These are phyloP conservation scores for Penicillium frequentans DNA, from an alignment of 2,329 filamentous ascomycete species.

Conservation along the genomic window DNA sequence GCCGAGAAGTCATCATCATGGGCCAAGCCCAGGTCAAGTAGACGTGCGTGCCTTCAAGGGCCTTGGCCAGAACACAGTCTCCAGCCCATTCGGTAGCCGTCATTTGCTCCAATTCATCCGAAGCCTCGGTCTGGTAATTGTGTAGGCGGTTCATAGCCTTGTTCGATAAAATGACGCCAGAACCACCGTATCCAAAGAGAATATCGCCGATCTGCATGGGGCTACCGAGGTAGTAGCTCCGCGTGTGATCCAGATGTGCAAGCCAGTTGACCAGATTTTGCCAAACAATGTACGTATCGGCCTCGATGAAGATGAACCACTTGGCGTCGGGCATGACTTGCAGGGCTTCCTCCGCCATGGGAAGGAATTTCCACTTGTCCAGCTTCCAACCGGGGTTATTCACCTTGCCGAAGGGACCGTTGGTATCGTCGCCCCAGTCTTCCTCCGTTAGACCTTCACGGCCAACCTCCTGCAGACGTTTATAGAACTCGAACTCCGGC, in stretches of 20 bases:
- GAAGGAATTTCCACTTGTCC: conserved; percentile 59
- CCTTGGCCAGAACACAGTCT: conserved; percentile 49
- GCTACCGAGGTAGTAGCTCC: conserved; percentile 54
- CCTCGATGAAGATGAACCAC: conserved; percentile 60
- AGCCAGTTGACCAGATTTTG: conserved; percentile 54
- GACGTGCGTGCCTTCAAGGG: conserved; percentile 45
- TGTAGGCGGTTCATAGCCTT: conserved; percentile 44
- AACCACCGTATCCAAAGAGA: conserved; percentile 53
- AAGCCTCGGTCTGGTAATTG: conserved; percentile 37
- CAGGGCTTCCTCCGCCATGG: conserved; percentile 51
- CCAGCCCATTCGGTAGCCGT: conserved; percentile 48
- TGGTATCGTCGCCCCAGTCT: conserved; percentile 30
- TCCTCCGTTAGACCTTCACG: conserved; percentile 37
- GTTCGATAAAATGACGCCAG: conserved; percentile 52
- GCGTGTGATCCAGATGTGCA: conserved; percentile 44
- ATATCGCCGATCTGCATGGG: conserved; percentile 50
- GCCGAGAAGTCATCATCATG: conserved; percentile 40
- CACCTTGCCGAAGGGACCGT: conserved; percentile 33
- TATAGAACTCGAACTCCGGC: conserved; percentile 53
- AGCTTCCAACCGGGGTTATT: conserved; percentile 52
- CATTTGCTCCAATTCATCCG: conserved; percentile 44
- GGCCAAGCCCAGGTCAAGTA: conserved; percentile 48
- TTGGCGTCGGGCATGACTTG: conserved; percentile 46
- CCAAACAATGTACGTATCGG: conserved; percentile 58
- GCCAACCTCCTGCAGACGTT: conserved; percentile 43